Evolutionary conservation across 2,329 filamentous ascomycete genomes (phyloP), one percentile per base, ranked within the genome.

Genomic region (Aspergillus sp.): DNA sequence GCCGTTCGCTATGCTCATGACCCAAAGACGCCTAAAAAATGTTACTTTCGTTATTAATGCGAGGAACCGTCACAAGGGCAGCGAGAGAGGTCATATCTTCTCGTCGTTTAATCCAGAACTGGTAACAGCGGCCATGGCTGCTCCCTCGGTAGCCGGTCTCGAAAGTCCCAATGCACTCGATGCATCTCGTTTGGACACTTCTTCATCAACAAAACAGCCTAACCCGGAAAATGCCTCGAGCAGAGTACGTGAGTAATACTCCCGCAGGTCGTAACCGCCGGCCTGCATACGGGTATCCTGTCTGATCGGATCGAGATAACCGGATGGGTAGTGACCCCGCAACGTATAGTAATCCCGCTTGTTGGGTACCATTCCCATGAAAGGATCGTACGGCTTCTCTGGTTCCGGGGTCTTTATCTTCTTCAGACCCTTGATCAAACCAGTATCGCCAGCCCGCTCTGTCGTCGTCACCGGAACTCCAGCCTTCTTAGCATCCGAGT

Each of bases 151-250:
- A 13, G 61, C 54, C 19, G 62, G 51, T 20, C 59, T 58, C 13
- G 59, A 52, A 5, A 44, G 38, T 3, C 54, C 53, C 6, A 54
- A 30, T 27, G 54, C 51, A 48, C 43, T 51, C 30, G 51, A 43
- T 33, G 53, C 54, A 37, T 67, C 60, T 38, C 66, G 57, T 33
- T 62, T 55, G 2, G 65, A 47, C 15, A 74, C 60, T 62, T 95
- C 90, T 41, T 96, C 89, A 32, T 81, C 85, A 38, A 98, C 75
- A 58, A 95, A 94, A 38, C 95, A 87, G 0, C 87, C 89, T 51
- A 98, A 68, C 0, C 94, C 93, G 0, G 88, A 83, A 69, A 96
- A 97, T 0, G 91, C 90, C 63, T 96, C 90, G 51, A 88, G 86
- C 63, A 98, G 73, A 20, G 88, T 84, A 20, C 90, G 78, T 6